These are phyloP conservation scores for Eucalyptus grandis DNA, from an alignment of 345 rosid genomes.

Conservation along the genomic window DNA sequence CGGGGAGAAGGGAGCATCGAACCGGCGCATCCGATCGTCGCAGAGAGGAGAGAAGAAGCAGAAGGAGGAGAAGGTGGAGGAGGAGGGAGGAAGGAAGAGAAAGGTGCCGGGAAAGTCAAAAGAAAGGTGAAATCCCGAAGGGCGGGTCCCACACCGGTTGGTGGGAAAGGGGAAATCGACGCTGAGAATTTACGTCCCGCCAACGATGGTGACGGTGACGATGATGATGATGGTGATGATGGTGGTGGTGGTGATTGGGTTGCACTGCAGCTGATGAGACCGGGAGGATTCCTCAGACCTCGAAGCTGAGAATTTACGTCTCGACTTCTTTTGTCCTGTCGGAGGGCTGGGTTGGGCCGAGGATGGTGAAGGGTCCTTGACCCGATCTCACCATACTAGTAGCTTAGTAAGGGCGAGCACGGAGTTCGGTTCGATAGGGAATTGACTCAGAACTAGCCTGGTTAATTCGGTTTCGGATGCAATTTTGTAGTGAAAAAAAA, in stretches of 20 bases:
- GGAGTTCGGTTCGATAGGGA: neutral
- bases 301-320: neutral
- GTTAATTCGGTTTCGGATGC: neutral
- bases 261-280: neutral
- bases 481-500: accelerated
- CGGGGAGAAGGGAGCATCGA: neutral
- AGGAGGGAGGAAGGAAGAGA: neutral
- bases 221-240: too few relatives aligned
- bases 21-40: neutral
- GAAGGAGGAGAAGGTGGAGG: neutral
- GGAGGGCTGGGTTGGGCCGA: neutral
- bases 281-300: neutral
- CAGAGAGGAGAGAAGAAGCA: neutral
- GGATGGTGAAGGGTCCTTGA: neutral
- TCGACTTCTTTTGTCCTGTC: neutral
- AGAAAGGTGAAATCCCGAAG: neutral
- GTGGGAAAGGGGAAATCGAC: neutral
- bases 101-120: neutral
- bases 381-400: neutral
- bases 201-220: neutral
- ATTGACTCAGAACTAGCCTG: too few relatives aligned
- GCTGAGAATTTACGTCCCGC: neutral
- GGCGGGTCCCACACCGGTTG: neutral
- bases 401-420: neutral
- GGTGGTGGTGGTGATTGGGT: too few relatives aligned